phyloP scores from a whole-genome alignment of 257 asterid species.

The Coffea eugenioides region DNA sequence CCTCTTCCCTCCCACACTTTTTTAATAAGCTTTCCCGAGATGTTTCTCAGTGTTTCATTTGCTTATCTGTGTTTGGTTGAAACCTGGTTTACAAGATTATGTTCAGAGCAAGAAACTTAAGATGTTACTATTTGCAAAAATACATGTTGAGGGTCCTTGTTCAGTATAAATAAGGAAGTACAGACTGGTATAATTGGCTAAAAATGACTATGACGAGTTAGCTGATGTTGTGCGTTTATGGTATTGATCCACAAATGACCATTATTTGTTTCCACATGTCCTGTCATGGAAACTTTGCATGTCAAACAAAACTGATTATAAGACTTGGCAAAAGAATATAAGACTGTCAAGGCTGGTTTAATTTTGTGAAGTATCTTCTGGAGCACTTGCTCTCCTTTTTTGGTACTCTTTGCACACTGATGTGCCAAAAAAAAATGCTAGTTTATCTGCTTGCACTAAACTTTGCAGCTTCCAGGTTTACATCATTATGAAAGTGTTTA shows the following conservation, averaged over 20 bases:
- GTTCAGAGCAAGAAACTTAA: not conserved
- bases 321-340: slow-evolving; percentile 75
- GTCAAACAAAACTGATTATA: slow-evolving; percentile 66
- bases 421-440: not conserved
- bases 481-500: slow-evolving; percentile 67
- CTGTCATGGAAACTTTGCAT: slow-evolving; percentile 5
- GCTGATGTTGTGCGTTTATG: not conserved
- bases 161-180: too few relatives aligned
- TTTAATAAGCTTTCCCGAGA: slow-evolving; percentile 22
- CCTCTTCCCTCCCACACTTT: not conserved
- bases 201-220: not conserved
- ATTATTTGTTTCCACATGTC: too few relatives aligned
- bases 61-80: not conserved
- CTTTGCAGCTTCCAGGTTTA: slow-evolving; percentile 76
- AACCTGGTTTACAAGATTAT: not conserved
- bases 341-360: slow-evolving; percentile 73
- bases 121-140: not conserved
- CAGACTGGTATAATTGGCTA: too few relatives aligned
- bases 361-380: slow-evolving; percentile 32
- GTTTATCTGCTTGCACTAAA: not conserved
- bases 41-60: too few relatives aligned
- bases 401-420: too few relatives aligned
- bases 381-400: not conserved
- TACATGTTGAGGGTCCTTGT: not conserved
- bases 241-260: too few relatives aligned